Conservation (phyloP, 2,329 filamentous ascomycete genomes). For the Ceratocystis colombiana region DNA sequence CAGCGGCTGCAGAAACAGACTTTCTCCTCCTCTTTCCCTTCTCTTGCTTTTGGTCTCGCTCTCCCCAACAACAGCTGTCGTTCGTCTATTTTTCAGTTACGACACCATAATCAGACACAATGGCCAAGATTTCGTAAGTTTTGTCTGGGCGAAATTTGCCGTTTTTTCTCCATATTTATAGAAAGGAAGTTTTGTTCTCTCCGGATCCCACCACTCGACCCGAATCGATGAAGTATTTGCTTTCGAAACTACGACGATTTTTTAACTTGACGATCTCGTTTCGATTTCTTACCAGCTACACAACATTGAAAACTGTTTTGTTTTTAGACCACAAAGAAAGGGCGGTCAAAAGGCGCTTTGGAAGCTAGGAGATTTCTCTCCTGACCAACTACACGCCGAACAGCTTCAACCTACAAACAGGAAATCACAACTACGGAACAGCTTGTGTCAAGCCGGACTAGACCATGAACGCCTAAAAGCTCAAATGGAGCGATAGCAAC, state of each 20-base stretch:
- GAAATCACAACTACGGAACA: too few relatives aligned
- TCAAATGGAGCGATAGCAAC: background rate
- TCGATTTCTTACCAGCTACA: background rate
- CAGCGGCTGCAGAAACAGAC: slow-evolving; percentile 20
- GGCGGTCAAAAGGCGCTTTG: background rate
- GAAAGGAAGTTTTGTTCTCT: slow-evolving; percentile 14
- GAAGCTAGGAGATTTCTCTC: background rate
- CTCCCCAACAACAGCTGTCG: slow-evolving; percentile 24
- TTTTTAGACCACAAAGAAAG: background rate
- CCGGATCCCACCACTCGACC: background rate
- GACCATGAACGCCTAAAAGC: background rate
- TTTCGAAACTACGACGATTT: background rate
- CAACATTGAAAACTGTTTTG: too few relatives aligned
- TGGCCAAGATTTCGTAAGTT: slow-evolving; percentile 56
- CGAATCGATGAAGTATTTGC: slow-evolving; percentile 4
- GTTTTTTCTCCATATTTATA: slow-evolving; percentile 12
- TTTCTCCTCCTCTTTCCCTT: slow-evolving; percentile 17
- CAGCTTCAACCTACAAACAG: too few relatives aligned
- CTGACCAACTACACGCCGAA: background rate
- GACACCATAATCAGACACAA: slow-evolving; percentile 41
- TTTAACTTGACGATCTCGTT: background rate
- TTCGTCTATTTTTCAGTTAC: slow-evolving; percentile 25
- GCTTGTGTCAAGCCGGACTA: too few relatives aligned
- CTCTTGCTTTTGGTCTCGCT: slow-evolving; percentile 17
- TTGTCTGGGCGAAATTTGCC: slow-evolving; percentile 19